A percentile compares a stretch with the other conserved stretches of the same genome.
phyloP scores from a whole-genome alignment of 2,329 filamentous ascomycete species.

The Fusarium nelsonii region DNA sequence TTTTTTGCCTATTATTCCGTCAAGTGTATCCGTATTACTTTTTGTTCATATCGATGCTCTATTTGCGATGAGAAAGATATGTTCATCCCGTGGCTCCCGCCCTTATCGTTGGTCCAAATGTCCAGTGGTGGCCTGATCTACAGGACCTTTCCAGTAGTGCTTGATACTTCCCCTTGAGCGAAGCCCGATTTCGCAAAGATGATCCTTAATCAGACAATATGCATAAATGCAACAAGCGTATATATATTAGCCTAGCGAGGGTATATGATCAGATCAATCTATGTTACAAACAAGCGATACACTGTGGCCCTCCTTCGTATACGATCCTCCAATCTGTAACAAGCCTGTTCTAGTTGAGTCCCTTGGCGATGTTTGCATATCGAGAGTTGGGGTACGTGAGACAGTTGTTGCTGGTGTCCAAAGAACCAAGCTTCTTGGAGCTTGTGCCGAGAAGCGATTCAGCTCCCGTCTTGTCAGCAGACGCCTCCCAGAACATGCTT shows the following conservation, averaged over 20 bases:
- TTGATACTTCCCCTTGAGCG: no score
- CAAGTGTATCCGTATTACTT: background rate
- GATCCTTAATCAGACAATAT: background rate
- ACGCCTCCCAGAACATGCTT: conserved; percentile 88
- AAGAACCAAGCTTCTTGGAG: conserved; percentile 54
- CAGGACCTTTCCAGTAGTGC: no score
- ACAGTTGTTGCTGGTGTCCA: conserved; percentile 62
- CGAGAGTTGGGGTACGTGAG: conserved; percentile 64
- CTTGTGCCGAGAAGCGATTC: conserved; percentile 70
- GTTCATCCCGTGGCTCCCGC: no score
- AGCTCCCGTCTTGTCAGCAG: conserved; percentile 70
- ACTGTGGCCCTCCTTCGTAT: background rate
- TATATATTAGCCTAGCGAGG: background rate
- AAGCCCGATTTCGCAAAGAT: no score
- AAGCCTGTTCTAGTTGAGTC: background rate
- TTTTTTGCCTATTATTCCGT: background rate
- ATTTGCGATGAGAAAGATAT: no score
- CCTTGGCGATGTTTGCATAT: conserved; percentile 63
- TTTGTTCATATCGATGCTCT: background rate
- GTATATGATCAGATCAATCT: background rate
- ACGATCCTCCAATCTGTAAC: rapidly evolving
- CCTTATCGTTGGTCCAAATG: no score
- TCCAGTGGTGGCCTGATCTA: no score
- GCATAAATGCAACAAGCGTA: background rate
- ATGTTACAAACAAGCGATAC: background rate